Conservation (phyloP, 306 rosid species). For the Fragaria iinumae region DNA sequence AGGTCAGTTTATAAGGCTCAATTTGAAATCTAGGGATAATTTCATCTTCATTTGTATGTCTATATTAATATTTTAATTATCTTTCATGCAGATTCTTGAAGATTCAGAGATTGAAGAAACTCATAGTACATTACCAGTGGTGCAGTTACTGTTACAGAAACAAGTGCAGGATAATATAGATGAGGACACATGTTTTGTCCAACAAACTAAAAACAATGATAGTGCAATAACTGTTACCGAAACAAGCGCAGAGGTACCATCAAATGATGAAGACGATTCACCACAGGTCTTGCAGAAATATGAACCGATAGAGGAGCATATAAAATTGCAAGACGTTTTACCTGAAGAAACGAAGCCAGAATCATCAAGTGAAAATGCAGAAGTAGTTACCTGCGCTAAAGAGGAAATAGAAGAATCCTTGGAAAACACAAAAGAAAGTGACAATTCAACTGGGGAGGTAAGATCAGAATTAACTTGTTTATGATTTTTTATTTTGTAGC, state of each 20-base stretch:
- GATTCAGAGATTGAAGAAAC: slow-evolving; percentile 10
- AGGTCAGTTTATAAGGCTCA: slow-evolving; percentile 26
- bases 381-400: background rate
- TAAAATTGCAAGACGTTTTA: slow-evolving; percentile 9
- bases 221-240: slow-evolving; percentile 9
- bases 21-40: background rate
- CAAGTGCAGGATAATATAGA: slow-evolving; percentile 17
- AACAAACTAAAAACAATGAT: slow-evolving; percentile 4
- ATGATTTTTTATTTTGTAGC: background rate
- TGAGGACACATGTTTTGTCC: slow-evolving; percentile 6
- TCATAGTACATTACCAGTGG: slow-evolving; percentile 1
- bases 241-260: background rate
- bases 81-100: slow-evolving; percentile 28
- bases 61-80: background rate
- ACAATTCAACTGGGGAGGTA: slow-evolving; percentile 30
- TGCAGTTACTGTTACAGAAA: background rate
- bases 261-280: slow-evolving; percentile 18
- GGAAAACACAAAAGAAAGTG: slow-evolving; percentile 13
- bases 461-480: background rate
- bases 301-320: slow-evolving; percentile 22
- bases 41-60: background rate
- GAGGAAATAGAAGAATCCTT: slow-evolving; percentile 21
- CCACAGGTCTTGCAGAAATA: slow-evolving; percentile 9
- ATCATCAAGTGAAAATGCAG: slow-evolving; percentile 15
- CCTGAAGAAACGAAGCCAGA: slow-evolving; percentile 22